Evolutionary conservation across 2,329 filamentous ascomycete genomes (phyloP).

Genomic region (Orbilia oligospora): DNA sequence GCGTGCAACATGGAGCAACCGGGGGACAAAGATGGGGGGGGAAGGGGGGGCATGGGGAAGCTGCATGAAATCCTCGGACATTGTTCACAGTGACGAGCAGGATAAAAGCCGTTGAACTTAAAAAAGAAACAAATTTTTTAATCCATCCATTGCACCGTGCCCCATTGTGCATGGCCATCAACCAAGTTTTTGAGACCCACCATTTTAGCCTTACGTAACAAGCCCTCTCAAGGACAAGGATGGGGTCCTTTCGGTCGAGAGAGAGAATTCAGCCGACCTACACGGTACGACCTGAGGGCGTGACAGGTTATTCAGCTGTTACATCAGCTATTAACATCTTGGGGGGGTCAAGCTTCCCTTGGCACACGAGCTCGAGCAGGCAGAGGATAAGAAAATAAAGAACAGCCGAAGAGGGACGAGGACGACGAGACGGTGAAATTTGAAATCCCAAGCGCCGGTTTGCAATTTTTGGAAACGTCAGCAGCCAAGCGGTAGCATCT

Average conservation of each 20-base stretch:
- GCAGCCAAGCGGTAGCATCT: neutral
- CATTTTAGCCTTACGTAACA: slow-evolving; percentile 58
- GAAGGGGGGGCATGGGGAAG: slow-evolving; percentile 13
- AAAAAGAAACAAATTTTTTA: neutral
- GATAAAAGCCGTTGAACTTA: slow-evolving; percentile 48
- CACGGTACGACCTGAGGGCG: no score
- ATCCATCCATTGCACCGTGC: slow-evolving; percentile 15
- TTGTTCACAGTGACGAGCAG: slow-evolving; percentile 20
- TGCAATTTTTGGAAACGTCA: slow-evolving; percentile 18
- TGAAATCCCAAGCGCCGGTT: slow-evolving; percentile 34
- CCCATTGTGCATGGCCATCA: slow-evolving; percentile 42
- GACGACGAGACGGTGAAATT: slow-evolving; percentile 17
- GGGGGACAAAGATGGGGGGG: neutral
- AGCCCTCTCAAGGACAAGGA: slow-evolving; percentile 32
- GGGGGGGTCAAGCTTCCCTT: slow-evolving; percentile 58
- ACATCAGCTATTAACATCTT: slow-evolving; percentile 38
- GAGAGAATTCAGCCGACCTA: slow-evolving; percentile 18
- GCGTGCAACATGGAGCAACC: no score
- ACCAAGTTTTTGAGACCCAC: slow-evolving; percentile 6
- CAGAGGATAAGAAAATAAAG: neutral
- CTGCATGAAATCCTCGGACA: slow-evolving; percentile 29
- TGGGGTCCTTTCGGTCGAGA: slow-evolving; percentile 53
- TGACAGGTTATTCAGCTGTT: slow-evolving; percentile 57
- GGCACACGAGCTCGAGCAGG: slow-evolving; percentile 1
- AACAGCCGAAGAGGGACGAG: neutral